Percentiles rank a stretch among this genome's conserved stretches.
Conservation (phyloP, 1,139 yeast genomes). For the Hanseniaspora uvarum region DNA sequence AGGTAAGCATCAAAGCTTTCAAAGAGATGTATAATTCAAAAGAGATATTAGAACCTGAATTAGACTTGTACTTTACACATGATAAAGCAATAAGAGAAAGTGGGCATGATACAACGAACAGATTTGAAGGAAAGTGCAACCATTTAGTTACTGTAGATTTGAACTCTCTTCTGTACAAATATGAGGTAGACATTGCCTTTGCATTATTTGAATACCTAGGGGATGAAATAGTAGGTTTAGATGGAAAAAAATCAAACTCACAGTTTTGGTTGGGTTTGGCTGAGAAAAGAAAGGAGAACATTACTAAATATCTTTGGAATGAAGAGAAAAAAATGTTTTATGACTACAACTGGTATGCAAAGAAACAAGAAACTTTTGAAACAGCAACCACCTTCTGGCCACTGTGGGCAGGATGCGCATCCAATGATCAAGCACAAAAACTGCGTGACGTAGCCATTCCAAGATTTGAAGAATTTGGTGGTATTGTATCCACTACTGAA, state of each 20-base stretch:
- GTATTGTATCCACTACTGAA: constrained; percentile 77
- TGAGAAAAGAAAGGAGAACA: constrained; percentile 41
- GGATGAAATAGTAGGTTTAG: constrained; percentile 36
- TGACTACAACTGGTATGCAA: constrained; percentile 64
- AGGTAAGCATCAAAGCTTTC: constrained; percentile 57
- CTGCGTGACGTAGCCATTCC: constrained; percentile 53
- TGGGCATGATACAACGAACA: constrained; percentile 89
- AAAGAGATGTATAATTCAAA: constrained; percentile 59
- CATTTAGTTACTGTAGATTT: constrained; percentile 83
- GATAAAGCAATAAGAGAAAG: constrained; percentile 95
- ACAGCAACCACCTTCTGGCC: constrained; percentile 92
- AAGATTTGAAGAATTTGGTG: constrained; percentile 77
- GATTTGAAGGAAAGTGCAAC: constrained; percentile 85
- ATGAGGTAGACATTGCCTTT: constrained; percentile 73
- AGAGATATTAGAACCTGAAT: constrained; percentile 56
- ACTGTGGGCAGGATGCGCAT: constrained; percentile 72
- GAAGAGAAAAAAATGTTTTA: constrained; percentile 68
- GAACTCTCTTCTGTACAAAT: constrained; percentile 77
- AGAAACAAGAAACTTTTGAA: constrained; percentile 56
- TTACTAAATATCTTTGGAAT: constrained; percentile 75
- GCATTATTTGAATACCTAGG: constrained; percentile 50
- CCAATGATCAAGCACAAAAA: constrained; percentile 59
- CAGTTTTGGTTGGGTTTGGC: constrained; percentile 55
- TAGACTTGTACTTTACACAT: constrained; percentile 82
- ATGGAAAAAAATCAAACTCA: constrained; percentile 42